phyloP scores from a whole-genome alignment of 176 grass and related monocot species.

The Rhynchospora breviuscula region DNA sequence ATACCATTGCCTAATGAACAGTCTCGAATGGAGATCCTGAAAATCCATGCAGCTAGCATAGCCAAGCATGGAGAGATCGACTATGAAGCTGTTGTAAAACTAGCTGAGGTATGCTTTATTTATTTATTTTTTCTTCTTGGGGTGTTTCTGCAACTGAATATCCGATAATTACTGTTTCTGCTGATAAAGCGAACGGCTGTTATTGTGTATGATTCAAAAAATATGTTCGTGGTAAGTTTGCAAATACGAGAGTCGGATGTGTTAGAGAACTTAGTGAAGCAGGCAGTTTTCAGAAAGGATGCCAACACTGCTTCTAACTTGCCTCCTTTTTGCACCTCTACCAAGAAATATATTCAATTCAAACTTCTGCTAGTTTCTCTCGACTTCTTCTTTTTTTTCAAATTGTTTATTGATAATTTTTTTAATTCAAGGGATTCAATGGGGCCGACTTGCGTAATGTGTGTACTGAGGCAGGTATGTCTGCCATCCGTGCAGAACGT shows the following conservation, averaged over 20 bases:
- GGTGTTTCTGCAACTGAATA: not conserved
- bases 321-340: not conserved
- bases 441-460: constrained; percentile 88
- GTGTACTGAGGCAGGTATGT: constrained; percentile 95
- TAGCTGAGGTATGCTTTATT: constrained; percentile 57
- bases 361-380: not conserved
- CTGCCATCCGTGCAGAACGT: constrained; percentile 88
- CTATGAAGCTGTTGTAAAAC: constrained; percentile 88
- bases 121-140: not conserved
- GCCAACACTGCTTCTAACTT: not conserved
- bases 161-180: not conserved
- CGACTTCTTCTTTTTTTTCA: not conserved
- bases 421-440: constrained; percentile 60
- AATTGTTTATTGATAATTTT: not conserved
- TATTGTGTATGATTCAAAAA: not conserved
- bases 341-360: not conserved
- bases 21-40: constrained; percentile 78
- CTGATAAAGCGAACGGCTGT: not conserved
- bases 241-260: not conserved
- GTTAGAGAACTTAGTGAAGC: not conserved
- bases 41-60: constrained; percentile 89
- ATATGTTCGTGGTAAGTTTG: not conserved
- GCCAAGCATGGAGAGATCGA: constrained; percentile 95
- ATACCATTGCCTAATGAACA: constrained; percentile 90
- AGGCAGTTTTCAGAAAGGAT: not conserved